Evolutionary conservation across 495 filamentous ascomycete genomes (phyloP).

Genomic region (Cercophora scortea): DNA sequence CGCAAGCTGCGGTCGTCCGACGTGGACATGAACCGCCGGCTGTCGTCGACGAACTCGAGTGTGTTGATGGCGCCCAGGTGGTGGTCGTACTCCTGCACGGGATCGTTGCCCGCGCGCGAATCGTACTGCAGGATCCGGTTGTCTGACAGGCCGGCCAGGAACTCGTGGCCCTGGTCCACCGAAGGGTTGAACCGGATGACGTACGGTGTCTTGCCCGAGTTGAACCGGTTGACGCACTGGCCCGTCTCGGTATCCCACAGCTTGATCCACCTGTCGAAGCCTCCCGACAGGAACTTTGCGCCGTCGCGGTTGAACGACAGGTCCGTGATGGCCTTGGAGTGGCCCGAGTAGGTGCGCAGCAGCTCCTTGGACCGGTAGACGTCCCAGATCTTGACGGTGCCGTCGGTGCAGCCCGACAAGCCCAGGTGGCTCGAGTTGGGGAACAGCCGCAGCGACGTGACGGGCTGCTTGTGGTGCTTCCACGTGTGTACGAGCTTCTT

Average conservation of each 20-base stretch:
- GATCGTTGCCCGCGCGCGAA: slow-evolving; percentile 63
- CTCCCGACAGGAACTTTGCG: slow-evolving; percentile 83
- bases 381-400: slow-evolving; percentile 90
- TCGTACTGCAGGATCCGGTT: slow-evolving; percentile 99
- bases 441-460: slow-evolving; percentile 83
- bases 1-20: slow-evolving; percentile 93
- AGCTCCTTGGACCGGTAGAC: slow-evolving; percentile 84
- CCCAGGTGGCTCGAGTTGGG: slow-evolving; percentile 80
- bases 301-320: slow-evolving; percentile 77
- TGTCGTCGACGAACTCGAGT: slow-evolving; percentile 90
- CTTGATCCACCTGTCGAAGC: slow-evolving; percentile 91
- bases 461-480: slow-evolving; percentile 72
- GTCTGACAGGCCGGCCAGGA: slow-evolving; percentile 92
- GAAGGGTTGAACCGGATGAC: slow-evolving; percentile 88
- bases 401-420: slow-evolving; percentile 77
- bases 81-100: slow-evolving; percentile 97
- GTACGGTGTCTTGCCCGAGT: slow-evolving; percentile 88
- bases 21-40: slow-evolving; percentile 93
- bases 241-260: slow-evolving; percentile 98
- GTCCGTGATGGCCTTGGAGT: slow-evolving; percentile 85
- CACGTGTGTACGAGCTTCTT: slow-evolving; percentile 90
- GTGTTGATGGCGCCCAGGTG: slow-evolving; percentile 97
- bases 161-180: slow-evolving; percentile 70
- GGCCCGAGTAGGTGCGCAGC: slow-evolving; percentile 80
- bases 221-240: slow-evolving; percentile 75